Percentiles rank a stretch among this genome's conserved stretches.
Evolutionary conservation across 805 yeast species (phyloP).

Genomic region (Lachancea dasiensis): DNA sequence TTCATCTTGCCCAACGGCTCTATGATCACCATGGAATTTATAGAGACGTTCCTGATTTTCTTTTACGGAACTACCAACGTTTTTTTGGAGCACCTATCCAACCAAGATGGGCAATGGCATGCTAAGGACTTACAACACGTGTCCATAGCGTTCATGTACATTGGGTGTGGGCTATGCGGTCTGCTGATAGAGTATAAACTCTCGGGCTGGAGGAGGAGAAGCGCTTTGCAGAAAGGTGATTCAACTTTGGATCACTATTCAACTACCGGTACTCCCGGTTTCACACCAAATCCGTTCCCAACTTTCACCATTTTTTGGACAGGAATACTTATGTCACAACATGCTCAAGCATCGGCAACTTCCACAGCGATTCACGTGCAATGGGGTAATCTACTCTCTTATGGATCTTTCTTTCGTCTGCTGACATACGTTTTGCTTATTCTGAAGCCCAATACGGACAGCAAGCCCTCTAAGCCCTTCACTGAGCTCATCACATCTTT

Average conservation of each 20-base stretch:
- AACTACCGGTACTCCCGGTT: constrained; percentile 58
- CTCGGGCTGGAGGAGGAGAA: constrained; percentile 50
- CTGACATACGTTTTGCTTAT: constrained; percentile 53
- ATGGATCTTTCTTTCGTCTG: constrained; percentile 73
- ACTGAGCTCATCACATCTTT: constrained; percentile 80
- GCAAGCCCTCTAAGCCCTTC: constrained; percentile 63
- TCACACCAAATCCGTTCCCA: constrained; percentile 92
- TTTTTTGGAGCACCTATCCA: constrained; percentile 82
- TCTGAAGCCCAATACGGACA: constrained; percentile 34
- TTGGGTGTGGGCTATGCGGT: constrained; percentile 93
- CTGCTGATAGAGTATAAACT: constrained; percentile 68
- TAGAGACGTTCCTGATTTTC: constrained; percentile 74
- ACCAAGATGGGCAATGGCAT: constrained; percentile 75
- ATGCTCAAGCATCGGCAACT: constrained; percentile 72
- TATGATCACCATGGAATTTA: constrained; percentile 69
- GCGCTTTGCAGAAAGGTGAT: no score
- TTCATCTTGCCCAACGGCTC: constrained; percentile 37
- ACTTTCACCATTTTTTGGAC: constrained; percentile 93
- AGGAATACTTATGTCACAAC: constrained; percentile 92
- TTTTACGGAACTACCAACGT: constrained; percentile 87
- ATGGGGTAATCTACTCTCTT: constrained; percentile 86
- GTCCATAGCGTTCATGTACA: constrained; percentile 83
- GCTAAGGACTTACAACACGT: constrained; percentile 87
- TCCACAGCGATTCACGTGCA: constrained; percentile 81
- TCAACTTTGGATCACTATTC: no score